Percentiles rank a stretch among this genome's conserved stretches.
Evolutionary conservation across 2,329 filamentous ascomycete genomes (phyloP).

Genomic region (Lanzia echinophila): DNA sequence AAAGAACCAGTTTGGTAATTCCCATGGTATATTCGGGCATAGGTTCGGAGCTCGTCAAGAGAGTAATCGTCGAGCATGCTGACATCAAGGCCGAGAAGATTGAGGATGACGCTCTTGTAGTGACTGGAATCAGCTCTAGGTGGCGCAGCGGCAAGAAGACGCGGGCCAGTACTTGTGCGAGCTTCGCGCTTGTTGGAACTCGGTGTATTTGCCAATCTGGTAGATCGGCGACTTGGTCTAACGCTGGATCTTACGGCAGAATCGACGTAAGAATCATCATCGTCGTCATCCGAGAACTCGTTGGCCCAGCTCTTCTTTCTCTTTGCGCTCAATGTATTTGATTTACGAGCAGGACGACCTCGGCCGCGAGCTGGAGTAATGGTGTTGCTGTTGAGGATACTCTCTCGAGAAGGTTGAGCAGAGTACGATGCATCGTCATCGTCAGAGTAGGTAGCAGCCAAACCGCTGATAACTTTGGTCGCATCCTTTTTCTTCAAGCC

Average conservation of each 20-base stretch:
- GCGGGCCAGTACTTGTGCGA: background rate
- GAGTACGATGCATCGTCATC: background rate
- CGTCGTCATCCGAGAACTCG: background rate
- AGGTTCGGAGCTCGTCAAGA: slow-evolving; percentile 13
- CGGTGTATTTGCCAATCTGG: background rate
- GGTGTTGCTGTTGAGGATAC: background rate
- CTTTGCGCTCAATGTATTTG: background rate
- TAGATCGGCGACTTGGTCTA: background rate
- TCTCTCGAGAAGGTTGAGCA: background rate
- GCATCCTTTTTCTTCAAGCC: slow-evolving; percentile 5
- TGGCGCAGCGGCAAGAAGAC: background rate
- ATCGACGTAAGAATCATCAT: slow-evolving; percentile 4
- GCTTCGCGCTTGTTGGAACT: background rate
- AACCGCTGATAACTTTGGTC: background rate
- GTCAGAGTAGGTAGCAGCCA: background rate
- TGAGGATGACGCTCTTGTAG: slow-evolving; percentile 9
- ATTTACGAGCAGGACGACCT: background rate
- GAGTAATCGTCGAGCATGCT: background rate
- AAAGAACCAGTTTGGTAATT: background rate
- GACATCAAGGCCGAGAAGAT: slow-evolving; percentile 7
- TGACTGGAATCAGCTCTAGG: background rate
- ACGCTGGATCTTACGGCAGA: background rate
- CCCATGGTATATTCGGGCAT: slow-evolving; percentile 17
- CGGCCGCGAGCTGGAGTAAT: background rate
- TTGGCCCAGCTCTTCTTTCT: background rate